phyloP scores from a whole-genome alignment of 1,284 basidiomycete species.

The Malassezia yamatoensis region DNA sequence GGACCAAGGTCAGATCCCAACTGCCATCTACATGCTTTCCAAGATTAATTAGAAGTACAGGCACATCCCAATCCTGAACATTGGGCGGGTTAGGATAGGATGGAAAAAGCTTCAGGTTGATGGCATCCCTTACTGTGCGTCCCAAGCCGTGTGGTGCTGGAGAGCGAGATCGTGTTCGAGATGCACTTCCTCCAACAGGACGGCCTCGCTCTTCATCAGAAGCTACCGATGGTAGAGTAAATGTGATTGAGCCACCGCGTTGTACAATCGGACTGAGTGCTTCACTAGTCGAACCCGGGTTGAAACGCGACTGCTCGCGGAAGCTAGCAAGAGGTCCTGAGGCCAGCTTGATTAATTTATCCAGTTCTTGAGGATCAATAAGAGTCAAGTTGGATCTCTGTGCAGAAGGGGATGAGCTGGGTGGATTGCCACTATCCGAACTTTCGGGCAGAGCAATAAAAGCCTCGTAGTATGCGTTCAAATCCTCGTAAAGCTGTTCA shows the following conservation, averaged over 20 bases:
- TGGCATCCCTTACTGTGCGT: conserved; percentile 42
- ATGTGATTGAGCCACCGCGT: no score
- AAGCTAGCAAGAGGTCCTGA: conserved; percentile 5
- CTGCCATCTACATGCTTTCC: conserved; percentile 70
- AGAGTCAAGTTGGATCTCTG: conserved; percentile 15
- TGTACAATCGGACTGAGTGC: not conserved
- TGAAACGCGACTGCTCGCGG: not conserved
- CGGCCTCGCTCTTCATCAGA: not conserved
- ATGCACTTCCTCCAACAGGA: not conserved
- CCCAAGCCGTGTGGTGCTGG: conserved; percentile 40
- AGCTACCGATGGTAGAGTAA: no score
- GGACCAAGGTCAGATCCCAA: conserved; percentile 90
- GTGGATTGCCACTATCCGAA: not conserved
- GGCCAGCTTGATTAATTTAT: conserved; percentile 4
- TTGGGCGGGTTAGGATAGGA: conserved; percentile 86
- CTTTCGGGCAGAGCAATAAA: conserved; percentile 44
- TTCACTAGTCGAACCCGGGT: not conserved
- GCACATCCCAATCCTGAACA: conserved; percentile 90
- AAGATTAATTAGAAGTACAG: conserved; percentile 76
- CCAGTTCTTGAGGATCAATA: conserved; percentile 13
- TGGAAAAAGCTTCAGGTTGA: conserved; percentile 74
- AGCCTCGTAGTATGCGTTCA: conserved; percentile 67
- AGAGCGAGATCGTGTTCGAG: not conserved
- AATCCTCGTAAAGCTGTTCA: conserved; percentile 90
- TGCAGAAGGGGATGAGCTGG: not conserved